Conservation (phyloP, 75 land plant species). For the Sequoiadendron giganteum region DNA sequence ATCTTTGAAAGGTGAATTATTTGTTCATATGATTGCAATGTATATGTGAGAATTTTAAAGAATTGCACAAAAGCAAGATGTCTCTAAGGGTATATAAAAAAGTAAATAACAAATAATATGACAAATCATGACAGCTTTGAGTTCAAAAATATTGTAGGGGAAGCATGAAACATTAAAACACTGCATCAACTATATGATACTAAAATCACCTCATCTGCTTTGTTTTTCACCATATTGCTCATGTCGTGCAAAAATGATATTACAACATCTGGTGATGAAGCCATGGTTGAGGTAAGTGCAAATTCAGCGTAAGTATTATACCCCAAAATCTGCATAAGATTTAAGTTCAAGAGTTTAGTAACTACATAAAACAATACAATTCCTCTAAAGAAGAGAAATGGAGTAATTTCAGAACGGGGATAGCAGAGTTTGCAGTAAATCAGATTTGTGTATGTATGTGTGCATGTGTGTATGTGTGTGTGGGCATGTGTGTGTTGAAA, state of each 20-base stretch:
- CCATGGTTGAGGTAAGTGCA: slow-evolving; percentile 79
- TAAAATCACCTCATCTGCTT: slow-evolving; percentile 80
- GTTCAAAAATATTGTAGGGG: background rate
- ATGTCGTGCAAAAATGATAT: slow-evolving; percentile 67
- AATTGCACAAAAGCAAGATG: background rate
- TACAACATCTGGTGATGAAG: slow-evolving; percentile 85
- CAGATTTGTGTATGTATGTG: background rate
- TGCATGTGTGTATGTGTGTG: too few species aligned
- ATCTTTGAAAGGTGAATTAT: background rate
- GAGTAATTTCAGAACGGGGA: background rate
- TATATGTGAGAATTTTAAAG: background rate
- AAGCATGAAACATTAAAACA: background rate
- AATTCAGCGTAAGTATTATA: slow-evolving; percentile 87
- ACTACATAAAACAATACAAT: background rate
- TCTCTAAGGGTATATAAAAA: background rate
- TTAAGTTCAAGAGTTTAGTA: background rate
- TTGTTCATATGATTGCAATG: background rate
- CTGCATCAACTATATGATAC: background rate
- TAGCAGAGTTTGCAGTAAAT: background rate
- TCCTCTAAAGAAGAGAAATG: background rate
- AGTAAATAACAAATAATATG: background rate
- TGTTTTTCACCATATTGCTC: slow-evolving; percentile 49
- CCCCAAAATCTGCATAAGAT: slow-evolving; percentile 69
- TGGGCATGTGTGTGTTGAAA: too few species aligned
- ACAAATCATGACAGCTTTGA: background rate